A percentile compares a stretch with the other conserved stretches of the same genome.
Evolutionary conservation across 2,329 filamentous ascomycete genomes (phyloP).

Genomic region (Aspergillus sp.): DNA sequence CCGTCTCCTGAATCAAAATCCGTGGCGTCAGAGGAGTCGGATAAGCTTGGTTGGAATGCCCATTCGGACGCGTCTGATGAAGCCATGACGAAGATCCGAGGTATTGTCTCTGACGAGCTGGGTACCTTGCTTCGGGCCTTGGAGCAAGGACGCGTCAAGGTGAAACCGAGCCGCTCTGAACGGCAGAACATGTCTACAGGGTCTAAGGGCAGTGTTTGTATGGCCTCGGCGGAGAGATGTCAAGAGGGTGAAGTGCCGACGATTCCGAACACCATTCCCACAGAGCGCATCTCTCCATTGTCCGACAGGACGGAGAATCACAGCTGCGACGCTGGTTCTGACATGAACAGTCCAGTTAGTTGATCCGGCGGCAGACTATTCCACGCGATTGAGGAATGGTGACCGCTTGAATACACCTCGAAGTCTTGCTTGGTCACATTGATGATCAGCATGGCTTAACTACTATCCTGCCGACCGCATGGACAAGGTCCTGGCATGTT

Average conservation of each 20-base stretch:
- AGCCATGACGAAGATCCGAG: constrained; percentile 28
- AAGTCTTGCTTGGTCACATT: too few relatives aligned
- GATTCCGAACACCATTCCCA: constrained; percentile 17
- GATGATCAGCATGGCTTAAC: too few relatives aligned
- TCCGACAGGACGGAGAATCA: constrained; percentile 9
- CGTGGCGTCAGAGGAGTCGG: constrained; percentile 20
- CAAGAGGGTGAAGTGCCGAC: constrained; percentile 14
- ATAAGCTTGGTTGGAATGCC: constrained; percentile 27
- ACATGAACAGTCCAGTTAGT: constrained; percentile 14
- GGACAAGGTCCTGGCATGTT: too few relatives aligned
- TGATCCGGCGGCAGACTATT: constrained; percentile 2
- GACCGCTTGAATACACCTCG: too few relatives aligned
- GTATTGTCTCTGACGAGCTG: constrained; percentile 28
- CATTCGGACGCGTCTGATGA: constrained; percentile 30
- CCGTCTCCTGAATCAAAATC: constrained; percentile 26
- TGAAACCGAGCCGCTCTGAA: constrained; percentile 27
- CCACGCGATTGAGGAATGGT: too few relatives aligned
- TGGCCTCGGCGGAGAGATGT: constrained; percentile 9
- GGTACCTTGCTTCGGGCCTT: constrained; percentile 25
- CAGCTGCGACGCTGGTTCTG: constrained; percentile 16
- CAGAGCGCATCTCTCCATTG: constrained; percentile 13
- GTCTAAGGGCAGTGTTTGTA: constrained; percentile 17
- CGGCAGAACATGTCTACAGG: constrained; percentile 22
- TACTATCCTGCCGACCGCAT: too few relatives aligned
- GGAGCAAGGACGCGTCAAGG: constrained; percentile 25